These are phyloP conservation scores for Basidiobolus meristosporus DNA, from an alignment of 371 early-diverging fungal species.

Conservation along the genomic window DNA sequence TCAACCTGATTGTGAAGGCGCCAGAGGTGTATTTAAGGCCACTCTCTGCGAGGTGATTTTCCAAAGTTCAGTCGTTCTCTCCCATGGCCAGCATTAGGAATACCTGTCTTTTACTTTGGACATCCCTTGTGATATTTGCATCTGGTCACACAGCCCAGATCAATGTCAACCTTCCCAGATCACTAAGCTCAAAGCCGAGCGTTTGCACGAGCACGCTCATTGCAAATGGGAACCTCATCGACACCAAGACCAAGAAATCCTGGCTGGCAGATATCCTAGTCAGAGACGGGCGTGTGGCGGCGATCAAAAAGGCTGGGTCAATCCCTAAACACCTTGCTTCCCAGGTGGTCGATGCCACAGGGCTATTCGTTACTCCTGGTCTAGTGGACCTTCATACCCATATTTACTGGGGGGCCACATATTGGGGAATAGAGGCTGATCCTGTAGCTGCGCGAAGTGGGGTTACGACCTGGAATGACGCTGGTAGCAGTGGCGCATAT, in stretches of 20 bases:
- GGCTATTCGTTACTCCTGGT: conserved; percentile 7
- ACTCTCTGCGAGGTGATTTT: too few relatives aligned
- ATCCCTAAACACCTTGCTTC: neutral
- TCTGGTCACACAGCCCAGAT: too few relatives aligned
- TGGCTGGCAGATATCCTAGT: neutral
- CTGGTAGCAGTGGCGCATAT: conserved; percentile 9
- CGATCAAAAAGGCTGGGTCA: neutral
- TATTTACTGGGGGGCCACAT: conserved; percentile 8
- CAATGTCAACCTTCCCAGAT: too few relatives aligned
- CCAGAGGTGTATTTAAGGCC: too few relatives aligned
- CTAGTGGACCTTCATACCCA: conserved; percentile 10
- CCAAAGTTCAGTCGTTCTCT: too few relatives aligned
- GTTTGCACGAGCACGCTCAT: too few relatives aligned
- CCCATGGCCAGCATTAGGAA: too few relatives aligned
- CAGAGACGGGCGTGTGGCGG: neutral
- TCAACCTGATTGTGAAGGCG: too few relatives aligned
- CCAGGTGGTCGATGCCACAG: conserved; percentile 3
- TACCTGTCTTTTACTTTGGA: too few relatives aligned
- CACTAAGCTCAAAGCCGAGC: too few relatives aligned
- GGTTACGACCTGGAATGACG: conserved; percentile 10
- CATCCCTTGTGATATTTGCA: too few relatives aligned
- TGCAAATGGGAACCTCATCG: neutral
- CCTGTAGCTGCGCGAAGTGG: conserved; percentile 6
- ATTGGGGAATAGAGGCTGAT: conserved; percentile 10
- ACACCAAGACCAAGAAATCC: neutral